These are phyloP conservation scores for Platanthera guangdongensis DNA, from an alignment of 106 monocot genomes.

Conservation along the genomic window DNA sequence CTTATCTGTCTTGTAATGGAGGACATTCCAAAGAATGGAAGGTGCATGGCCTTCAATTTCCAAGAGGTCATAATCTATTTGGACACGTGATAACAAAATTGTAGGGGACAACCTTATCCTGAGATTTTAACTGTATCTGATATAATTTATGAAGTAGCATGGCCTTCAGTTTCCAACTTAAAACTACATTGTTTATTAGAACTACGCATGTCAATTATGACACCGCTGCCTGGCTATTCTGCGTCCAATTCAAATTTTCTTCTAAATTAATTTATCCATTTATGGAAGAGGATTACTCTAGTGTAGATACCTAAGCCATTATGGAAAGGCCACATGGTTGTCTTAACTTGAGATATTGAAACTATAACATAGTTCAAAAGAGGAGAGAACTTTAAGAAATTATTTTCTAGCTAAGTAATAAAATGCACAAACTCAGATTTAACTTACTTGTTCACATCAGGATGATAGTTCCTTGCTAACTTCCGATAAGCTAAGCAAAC, in stretches of 20 bases:
- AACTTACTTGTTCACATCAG: constrained; percentile 47
- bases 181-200: not conserved
- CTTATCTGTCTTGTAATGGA: no score
- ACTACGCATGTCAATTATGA: not conserved
- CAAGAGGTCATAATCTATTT: not conserved
- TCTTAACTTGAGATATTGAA: not conserved
- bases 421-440: not conserved
- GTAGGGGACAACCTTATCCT: not conserved
- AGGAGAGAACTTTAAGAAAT: not conserved
- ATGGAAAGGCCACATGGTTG: not conserved
- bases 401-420: not conserved
- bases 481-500: constrained; percentile 36
- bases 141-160: not conserved
- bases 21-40: no score
- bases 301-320: not conserved
- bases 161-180: not conserved
- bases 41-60: not conserved
- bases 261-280: not conserved
- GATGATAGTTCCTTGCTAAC: constrained; percentile 48
- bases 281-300: not conserved
- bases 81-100: not conserved
- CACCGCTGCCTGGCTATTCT: not conserved
- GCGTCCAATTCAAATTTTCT: not conserved
- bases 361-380: not conserved
- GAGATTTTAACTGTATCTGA: not conserved